phyloP scores from a whole-genome alignment of 768 basidiomycete species.

The Suillus spraguei region DNA sequence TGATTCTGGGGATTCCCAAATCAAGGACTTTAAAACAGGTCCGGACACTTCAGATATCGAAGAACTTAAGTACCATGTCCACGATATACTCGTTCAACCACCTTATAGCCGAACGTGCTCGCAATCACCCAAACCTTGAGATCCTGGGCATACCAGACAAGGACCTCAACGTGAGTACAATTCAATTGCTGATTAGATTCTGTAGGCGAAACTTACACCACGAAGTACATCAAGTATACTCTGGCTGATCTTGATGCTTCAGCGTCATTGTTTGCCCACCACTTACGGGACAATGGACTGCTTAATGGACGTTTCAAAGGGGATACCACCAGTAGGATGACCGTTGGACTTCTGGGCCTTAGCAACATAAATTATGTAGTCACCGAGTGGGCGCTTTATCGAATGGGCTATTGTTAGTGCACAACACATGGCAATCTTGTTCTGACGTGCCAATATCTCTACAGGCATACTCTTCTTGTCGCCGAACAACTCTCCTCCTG shows the following conservation, averaged over 20 bases:
- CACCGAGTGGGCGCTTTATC: constrained; percentile 28
- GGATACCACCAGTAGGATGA: constrained; percentile 26
- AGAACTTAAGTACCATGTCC: constrained; percentile 24
- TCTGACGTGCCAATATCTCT: background rate
- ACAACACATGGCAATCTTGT: background rate
- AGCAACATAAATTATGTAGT: constrained; percentile 32
- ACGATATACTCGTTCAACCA: constrained; percentile 31
- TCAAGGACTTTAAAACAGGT: too few relatives aligned
- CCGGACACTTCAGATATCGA: too few relatives aligned
- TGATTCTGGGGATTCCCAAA: too few relatives aligned
- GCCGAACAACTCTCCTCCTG: constrained; percentile 47
- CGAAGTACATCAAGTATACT: constrained; percentile 29
- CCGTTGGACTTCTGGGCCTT: constrained; percentile 28
- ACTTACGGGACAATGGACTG: constrained; percentile 21
- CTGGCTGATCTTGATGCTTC: constrained; percentile 26
- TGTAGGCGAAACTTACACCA: background rate
- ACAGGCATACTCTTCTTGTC: constrained; percentile 39
- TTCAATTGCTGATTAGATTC: background rate
- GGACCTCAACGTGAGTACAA: constrained; percentile 20
- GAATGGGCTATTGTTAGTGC: constrained; percentile 34
- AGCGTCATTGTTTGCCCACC: constrained; percentile 29
- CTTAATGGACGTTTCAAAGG: constrained; percentile 27
- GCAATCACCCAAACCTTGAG: constrained; percentile 24
- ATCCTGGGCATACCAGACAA: constrained; percentile 30
- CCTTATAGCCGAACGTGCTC: constrained; percentile 24